Evolutionary conservation across 768 basidiomycete genomes (phyloP).

Genomic region (Tremella fuciformis): DNA sequence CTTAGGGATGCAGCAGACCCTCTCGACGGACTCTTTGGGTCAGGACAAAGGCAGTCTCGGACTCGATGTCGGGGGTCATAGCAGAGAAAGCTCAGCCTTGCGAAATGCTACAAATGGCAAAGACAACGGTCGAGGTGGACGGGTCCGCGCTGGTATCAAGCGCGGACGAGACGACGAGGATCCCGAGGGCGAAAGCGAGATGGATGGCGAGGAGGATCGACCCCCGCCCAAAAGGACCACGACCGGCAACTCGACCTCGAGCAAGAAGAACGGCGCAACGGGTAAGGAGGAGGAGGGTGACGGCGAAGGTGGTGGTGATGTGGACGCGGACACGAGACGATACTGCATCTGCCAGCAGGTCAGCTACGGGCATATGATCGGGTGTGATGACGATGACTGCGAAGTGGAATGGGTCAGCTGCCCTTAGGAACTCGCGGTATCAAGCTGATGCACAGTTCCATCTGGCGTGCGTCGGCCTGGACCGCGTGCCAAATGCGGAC

Average conservation of each 20-base stretch:
- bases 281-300: constrained; percentile 3
- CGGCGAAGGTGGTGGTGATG: constrained; percentile 21
- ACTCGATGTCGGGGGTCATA: constrained; percentile 2
- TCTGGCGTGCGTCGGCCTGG: constrained; percentile 38
- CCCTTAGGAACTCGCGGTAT: background rate
- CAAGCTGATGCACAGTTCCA: constrained; percentile 35
- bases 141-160: constrained; percentile 23
- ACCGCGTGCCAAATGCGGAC: constrained; percentile 27
- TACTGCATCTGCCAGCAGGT: constrained; percentile 49
- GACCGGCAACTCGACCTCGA: constrained; percentile 3
- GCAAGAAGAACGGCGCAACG: constrained; percentile 14
- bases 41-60: constrained; percentile 5
- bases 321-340: constrained; percentile 36
- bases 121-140: constrained; percentile 2
- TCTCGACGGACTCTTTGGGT: constrained; percentile 26
- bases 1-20: constrained; percentile 18
- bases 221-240: background rate
- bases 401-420: constrained; percentile 53
- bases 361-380: constrained; percentile 54
- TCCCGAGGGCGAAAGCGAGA: constrained; percentile 28
- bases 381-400: constrained; percentile 52
- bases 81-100: background rate
- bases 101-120: constrained; percentile 7
- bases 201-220: constrained; percentile 3
- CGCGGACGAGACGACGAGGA: constrained; percentile 30